Evolutionary conservation across 495 filamentous ascomycete species (phyloP), one percentile per base, ranked within the genome.

Genomic region (Penicillium herquei): DNA sequence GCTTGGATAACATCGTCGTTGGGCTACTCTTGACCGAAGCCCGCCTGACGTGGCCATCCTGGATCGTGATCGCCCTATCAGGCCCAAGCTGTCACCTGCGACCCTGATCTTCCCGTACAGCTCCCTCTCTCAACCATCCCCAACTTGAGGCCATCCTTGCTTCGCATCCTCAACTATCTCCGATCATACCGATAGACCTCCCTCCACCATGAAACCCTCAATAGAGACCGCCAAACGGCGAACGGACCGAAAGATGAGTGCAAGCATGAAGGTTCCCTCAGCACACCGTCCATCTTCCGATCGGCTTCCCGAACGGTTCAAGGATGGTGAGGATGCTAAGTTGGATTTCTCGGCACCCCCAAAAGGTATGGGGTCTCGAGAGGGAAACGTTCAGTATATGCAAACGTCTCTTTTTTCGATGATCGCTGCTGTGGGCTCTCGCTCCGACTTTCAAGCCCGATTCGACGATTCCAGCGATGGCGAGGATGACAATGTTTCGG

Each of bases 371-470:
- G 54, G 57, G n/a, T 55, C 74, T 26, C 65, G 72, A 26, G 78
- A 78, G 48, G 68, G 68, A 40, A 67, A 78, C 32, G 54, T 75
- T 18, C 78, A 77, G 18, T 89, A 90, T 59, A 89, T 96, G 89
- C 93, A 97, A 70, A 92, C 97, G 73, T 93, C 90, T 47, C 81
- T 98, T 49, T 96, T 97, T 70, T 92, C 91, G 49, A 81, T 98
- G 72, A 92, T 98, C 56, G 90, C 92, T 13, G 88, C 90, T n/a
- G 91, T 91, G 39, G 91, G 90, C 6, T 90, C 89, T 50, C 83
- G 82, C 45, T 85, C 86, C 17, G 87, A 93, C 66, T 90, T 93
- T 66, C 84, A 87, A 67, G 80, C 87, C 49, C 81, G 88, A 34
- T 94, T 96, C 66, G 89, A 94, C 58, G 87, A 85, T 31, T 87